Evolutionary conservation across 2,329 filamentous ascomycete genomes (phyloP), one percentile per base, ranked within the genome.

Genomic region (Achaetomium macrosporum): DNA sequence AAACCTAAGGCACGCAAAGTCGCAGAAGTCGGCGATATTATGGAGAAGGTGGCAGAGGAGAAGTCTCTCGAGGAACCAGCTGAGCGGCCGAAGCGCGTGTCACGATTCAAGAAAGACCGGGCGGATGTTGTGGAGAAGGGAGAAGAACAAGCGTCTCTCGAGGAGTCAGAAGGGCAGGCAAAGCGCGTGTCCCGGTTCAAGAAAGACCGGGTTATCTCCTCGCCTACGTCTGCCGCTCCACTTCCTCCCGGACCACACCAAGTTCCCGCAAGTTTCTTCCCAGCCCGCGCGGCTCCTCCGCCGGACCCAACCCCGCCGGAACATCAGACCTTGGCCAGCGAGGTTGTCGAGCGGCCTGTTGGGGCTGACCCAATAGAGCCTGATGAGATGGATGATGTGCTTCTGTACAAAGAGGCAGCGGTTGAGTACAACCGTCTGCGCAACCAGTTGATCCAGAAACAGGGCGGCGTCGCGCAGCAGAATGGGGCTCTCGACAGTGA

Each of bases 371-470:
- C 66, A 8, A 64, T 57, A 40, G 68, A 70, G 55, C 81, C 82
- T 0, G 81, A 87, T 59, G 84, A 88, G 59, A 74, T 92, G 37
- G 87, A 96, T 61, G 81, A 87, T 5, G 76, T 82, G 17, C 73
- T 91, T 30, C 75, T 92, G 47, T 79, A 87, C 49, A 83, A 88
- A 57, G 87, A 95, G 67, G 83, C 95, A 13, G 85, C 88, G 8
- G 81, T 82, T 36, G 88, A 95, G 65, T 95, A 95, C 68, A 87
- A 95, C 67, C 83, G 82, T 42, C 76, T 88, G 68, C 85, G 92
- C 17, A 95, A 91, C 66, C 82, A 81, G 63, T 84, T 95, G 69
- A 90, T 96, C 50, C 83, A 90, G 60, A 80, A 84, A 61, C 83
- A 93, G 62, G 90, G 90, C 47, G 90, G 90, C 3, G 95, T 96